phyloP scores from a whole-genome alignment of 108 stramenopile species.

The Skeletonema marinoi region DNA sequence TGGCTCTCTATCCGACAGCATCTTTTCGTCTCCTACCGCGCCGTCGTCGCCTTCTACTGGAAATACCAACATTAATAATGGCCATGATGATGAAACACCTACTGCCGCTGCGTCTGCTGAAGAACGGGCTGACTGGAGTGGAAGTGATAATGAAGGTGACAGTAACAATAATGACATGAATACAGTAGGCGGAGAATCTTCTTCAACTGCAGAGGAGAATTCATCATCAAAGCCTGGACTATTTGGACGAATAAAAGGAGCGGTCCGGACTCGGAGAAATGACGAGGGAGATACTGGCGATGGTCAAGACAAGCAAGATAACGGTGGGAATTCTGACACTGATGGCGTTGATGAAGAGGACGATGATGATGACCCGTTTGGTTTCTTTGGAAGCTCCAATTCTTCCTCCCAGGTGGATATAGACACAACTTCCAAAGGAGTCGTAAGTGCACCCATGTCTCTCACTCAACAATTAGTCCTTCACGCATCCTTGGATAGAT shows the following conservation, averaged over 20 bases:
- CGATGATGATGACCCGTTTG: conserved; percentile 29
- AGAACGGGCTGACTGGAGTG: not conserved
- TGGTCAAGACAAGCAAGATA: not conserved
- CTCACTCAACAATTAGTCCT: conserved; percentile 49
- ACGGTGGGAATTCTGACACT: not conserved
- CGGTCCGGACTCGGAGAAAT: not conserved
- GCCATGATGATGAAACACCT: too few species aligned
- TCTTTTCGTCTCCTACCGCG: conserved; percentile 1
- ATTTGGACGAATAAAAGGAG: conserved; percentile 24
- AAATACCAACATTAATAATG: conserved; percentile 2
- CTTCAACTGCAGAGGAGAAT: not conserved
- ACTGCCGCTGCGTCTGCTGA: not conserved
- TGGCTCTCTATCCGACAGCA: conserved; percentile 21
- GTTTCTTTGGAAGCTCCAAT: conserved; percentile 19
- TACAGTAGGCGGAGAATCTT: not conserved
- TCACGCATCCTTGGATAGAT: conserved; percentile 51
- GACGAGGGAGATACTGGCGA: conserved; percentile 6
- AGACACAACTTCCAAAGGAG: not conserved
- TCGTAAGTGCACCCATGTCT: conserved; percentile 22
- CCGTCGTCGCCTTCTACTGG: not conserved
- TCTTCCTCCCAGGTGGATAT: not conserved
- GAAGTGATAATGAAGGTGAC: not conserved
- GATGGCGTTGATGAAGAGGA: not conserved
- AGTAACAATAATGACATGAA: not conserved
- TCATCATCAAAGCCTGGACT: conserved; percentile 2